Conservation (phyloP, 2,329 filamentous ascomycete species). For the Chaetomium sp. region DNA sequence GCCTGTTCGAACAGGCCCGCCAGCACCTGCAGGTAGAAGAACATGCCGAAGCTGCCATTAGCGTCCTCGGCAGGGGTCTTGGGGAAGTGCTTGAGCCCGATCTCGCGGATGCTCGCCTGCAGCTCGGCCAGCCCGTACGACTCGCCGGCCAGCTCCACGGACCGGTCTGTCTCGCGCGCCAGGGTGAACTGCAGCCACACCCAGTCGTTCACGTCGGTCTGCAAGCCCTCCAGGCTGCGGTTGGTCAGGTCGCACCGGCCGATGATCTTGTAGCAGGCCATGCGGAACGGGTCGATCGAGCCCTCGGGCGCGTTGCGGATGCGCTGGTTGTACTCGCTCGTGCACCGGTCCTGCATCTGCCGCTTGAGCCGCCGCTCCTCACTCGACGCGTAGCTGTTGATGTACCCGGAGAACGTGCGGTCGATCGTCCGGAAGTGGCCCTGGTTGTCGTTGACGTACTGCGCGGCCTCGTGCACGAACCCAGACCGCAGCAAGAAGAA, state of each 20-base stretch:
- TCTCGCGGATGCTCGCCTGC: slow-evolving; percentile 74
- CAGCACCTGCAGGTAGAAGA: slow-evolving; percentile 86
- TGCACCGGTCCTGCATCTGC: slow-evolving; percentile 79
- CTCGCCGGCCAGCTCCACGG: slow-evolving; percentile 58
- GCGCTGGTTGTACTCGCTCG: slow-evolving; percentile 82
- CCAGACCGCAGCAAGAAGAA: slow-evolving; percentile 87
- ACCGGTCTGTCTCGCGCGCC: slow-evolving; percentile 57
- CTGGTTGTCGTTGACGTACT: slow-evolving; percentile 76
- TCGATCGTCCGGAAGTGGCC: slow-evolving; percentile 84
- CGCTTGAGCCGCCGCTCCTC: slow-evolving; percentile 69
- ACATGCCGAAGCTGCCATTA: slow-evolving; percentile 75
- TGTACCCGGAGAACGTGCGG: slow-evolving; percentile 80
- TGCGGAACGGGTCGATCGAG: slow-evolving; percentile 86
- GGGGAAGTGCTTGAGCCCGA: slow-evolving; percentile 85
- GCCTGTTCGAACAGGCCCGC: slow-evolving; percentile 93
- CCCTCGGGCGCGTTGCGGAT: slow-evolving; percentile 78
- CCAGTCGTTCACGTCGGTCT: slow-evolving; percentile 62
- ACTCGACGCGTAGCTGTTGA: slow-evolving; percentile 74
- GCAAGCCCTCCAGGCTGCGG: slow-evolving; percentile 56
- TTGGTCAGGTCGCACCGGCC: slow-evolving; percentile 67
- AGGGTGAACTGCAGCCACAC: slow-evolving; percentile 67
- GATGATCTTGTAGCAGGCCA: slow-evolving; percentile 97
- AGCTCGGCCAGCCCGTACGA: slow-evolving; percentile 62
- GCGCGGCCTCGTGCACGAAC: slow-evolving; percentile 73
- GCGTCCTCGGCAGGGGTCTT: slow-evolving; percentile 69